These are phyloP conservation scores for Aspergillus pseudoterreus DNA, from an alignment of 2,329 filamentous ascomycete genomes.

Conservation along the genomic window DNA sequence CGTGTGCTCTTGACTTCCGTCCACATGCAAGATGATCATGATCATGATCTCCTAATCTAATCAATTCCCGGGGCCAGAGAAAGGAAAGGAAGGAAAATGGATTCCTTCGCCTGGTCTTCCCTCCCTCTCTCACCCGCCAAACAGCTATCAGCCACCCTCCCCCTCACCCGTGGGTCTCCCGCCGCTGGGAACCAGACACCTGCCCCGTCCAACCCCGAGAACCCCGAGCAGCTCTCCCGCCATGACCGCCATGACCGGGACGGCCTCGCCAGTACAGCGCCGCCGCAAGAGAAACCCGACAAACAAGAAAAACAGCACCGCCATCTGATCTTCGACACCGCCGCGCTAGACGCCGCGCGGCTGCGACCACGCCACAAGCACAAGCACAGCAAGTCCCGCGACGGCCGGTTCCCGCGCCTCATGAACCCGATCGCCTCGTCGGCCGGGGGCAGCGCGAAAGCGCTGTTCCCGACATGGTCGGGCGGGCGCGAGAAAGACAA, in stretches of 20 bases:
- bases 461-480: slow-evolving; percentile 30
- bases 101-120: background rate
- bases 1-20: background rate
- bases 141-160: slow-evolving; percentile 17
- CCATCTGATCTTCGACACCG: slow-evolving; percentile 16
- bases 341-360: slow-evolving; percentile 11
- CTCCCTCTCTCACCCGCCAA: slow-evolving; percentile 12
- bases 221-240: background rate
- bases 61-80: too few species aligned
- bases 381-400: slow-evolving; percentile 29
- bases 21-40: background rate
- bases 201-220: slow-evolving; percentile 13
- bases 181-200: slow-evolving; percentile 11
- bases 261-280: background rate
- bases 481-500: slow-evolving; percentile 27
- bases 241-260: slow-evolving; percentile 7
- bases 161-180: slow-evolving; percentile 23
- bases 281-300: slow-evolving; percentile 9
- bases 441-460: slow-evolving; percentile 20
- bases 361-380: slow-evolving; percentile 19
- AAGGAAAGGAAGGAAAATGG: background rate
- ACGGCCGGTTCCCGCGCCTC: slow-evolving; percentile 26
- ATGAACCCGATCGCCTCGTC: slow-evolving; percentile 33
- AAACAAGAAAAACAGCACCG: slow-evolving; percentile 11
- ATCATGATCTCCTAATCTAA: too few species aligned